These are phyloP conservation scores for Papiliotrema nemorosa DNA, from an alignment of 1,284 basidiomycete species.

Conservation along the genomic window DNA sequence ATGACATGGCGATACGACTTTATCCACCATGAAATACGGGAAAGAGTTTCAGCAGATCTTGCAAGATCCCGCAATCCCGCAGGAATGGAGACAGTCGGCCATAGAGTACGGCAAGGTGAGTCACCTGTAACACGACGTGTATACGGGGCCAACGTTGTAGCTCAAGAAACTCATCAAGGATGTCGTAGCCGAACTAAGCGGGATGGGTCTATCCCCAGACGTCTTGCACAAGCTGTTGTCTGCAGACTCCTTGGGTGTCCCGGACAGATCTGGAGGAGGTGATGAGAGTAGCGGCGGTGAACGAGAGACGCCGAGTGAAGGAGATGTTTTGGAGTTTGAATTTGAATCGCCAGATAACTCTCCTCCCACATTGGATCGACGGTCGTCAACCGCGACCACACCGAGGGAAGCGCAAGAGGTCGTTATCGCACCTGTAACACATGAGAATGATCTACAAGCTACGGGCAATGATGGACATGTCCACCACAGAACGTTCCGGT, in stretches of 20 bases:
- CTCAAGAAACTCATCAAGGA: constrained; percentile 91
- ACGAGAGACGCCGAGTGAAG: constrained; percentile 1
- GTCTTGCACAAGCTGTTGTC: constrained; percentile 57
- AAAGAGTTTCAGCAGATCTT: constrained; percentile 51
- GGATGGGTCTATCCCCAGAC: constrained; percentile 67
- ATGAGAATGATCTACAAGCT: constrained; percentile 5
- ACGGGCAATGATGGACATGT: not conserved
- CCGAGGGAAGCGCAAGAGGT: constrained; percentile 16
- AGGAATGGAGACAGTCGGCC: constrained; percentile 56
- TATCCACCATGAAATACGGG: constrained; percentile 52
- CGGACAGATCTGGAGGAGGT: too few relatives aligned
- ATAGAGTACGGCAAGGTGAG: constrained; percentile 80
- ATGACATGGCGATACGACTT: too few relatives aligned
- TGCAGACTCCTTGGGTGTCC: constrained; percentile 19
- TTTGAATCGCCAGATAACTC: constrained; percentile 36
- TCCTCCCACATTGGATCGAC: constrained; percentile 9
- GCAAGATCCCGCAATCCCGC: constrained; percentile 45
- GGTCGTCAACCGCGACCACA: not conserved
- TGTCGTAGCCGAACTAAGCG: constrained; percentile 74
- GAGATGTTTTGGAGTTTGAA: constrained; percentile 39
- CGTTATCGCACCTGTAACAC: constrained; percentile 23
- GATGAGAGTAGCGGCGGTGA: too few relatives aligned
- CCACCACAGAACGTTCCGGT: constrained; percentile 30
- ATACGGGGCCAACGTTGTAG: constrained; percentile 47
- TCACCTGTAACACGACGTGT: not conserved